Evolutionary conservation across 345 rosid genomes (phyloP), one percentile per base, ranked within the genome.

Genomic region (Salix brachista): DNA sequence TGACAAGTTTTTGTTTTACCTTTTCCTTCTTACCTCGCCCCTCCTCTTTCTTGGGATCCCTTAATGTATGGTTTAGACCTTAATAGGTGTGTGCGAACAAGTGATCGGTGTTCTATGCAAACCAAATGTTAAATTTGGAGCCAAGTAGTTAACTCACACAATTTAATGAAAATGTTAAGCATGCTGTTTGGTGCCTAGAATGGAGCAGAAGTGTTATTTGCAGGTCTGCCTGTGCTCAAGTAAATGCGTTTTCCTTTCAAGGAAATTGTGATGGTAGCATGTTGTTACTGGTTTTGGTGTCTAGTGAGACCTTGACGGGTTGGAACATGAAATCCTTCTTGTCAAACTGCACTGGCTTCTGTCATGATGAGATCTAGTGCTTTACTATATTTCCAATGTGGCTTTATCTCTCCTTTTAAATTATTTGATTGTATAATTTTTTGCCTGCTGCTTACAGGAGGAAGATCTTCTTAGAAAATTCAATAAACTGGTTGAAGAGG

Each of bases 401-500:
- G 39, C 46, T 26, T 54, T 37, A 16, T 72, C 67, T 11, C 30
- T 56, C 1, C 25, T 1, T 72, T 25, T 54, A 8, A n/a, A 4
- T 6, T 6, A n/a, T 16, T 41, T 37, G 58, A 32, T 67, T 73
- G 4, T 8, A 6, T 8, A 19, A 42, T 67, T 18, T 72, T 78
- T 71, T 61, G 25, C 48, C 70, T 81, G 17, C 13, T 65, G 79
- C 80, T 71, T 82, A 70, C 83, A 96, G 99, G 98, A 96, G 79
- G 98, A 94, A 79, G 92, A 91, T 77, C 75, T 74, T 50, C 96
- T 89, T 32, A 81, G 76, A 75, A 86, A 84, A 72, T 96, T 96
- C 82, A 88, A 91, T 79, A 92, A 96, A 85, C 99, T 93, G 80
- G 85, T 96, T 73, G 97, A 90, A 78, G 99, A 92, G 74, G 99